Base-by-base conservation (phyloP, 768 basidiomycete species). In the Tylopilus vinaceipallidus region DNA sequence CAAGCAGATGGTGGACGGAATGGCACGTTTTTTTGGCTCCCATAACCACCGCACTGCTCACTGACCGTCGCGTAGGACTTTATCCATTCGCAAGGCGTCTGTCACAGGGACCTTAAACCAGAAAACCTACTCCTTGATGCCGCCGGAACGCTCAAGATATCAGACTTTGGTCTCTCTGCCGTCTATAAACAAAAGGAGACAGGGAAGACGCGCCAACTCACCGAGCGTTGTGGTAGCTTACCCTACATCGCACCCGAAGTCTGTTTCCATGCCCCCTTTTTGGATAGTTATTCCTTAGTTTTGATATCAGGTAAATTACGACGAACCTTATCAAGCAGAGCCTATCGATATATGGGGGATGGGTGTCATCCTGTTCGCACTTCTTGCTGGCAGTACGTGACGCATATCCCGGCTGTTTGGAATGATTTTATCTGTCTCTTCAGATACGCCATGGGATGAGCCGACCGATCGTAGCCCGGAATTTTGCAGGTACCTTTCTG, bases 391-490 rank as follows among this genome's bases (percentile, higher is more conserved):
- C 40, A 98, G 95, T 95, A 64, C 30, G 86, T 75, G 6, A 65
- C 37, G 0, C 19, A 12, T 23, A 3, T 32, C 2, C 30, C 8
- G 14, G n/a, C 7, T 20, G 3, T 29, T n/a, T 26, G 14, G 6
- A 11, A 11, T 11, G 8, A 6, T 39, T 37, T 35, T 52, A 3
- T 57, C 37, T 17, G 13, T 10, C 34, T 52, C 6, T 22, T 30
- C 46, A 98, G 95, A 97, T 61, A 98, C 97, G 0, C 97, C 97
- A 2, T 98, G 97, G 97, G 97, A 98, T 61, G 88, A 95, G 62
- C 92, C 97, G 3, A 91, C 93, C 0, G 58, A 65, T 1, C 73
- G 74, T n/a, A 89, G 88, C 51, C 80, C 82, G 2, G 97, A 98
- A 66, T 99, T 81, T 59, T 64, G 69, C n/a, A 79, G 80, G 9